Conservation (phyloP, 2,329 filamentous ascomycete species). For the Shiraia sp. region DNA sequence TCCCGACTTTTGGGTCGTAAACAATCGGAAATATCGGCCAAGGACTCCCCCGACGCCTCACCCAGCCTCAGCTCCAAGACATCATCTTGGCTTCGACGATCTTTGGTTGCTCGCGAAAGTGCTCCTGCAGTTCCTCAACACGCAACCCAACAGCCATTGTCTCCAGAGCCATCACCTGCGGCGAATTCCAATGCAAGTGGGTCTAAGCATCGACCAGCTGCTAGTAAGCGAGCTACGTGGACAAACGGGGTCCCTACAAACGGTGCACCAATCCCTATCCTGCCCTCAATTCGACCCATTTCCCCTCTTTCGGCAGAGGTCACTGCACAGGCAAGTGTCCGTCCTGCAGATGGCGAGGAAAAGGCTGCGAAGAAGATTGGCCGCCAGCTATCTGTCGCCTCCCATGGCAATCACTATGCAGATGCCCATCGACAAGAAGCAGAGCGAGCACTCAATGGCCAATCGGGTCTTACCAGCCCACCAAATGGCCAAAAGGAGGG, state of each 20-base stretch:
- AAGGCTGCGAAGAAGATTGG: slow-evolving; percentile 88
- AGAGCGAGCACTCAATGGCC: slow-evolving; percentile 85
- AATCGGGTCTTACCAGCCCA: slow-evolving; percentile 74
- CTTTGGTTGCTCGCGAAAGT: slow-evolving; percentile 78
- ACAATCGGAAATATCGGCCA: slow-evolving; percentile 77
- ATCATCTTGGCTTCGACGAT: slow-evolving; percentile 92
- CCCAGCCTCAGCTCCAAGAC: slow-evolving; percentile 75
- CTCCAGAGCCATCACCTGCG: slow-evolving; percentile 48
- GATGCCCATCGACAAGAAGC: slow-evolving; percentile 89
- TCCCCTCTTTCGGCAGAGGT: slow-evolving; percentile 95
- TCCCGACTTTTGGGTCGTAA: slow-evolving; percentile 86
- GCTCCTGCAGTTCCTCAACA: slow-evolving; percentile 62
- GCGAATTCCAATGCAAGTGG: slow-evolving; percentile 49
- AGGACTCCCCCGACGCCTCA: slow-evolving; percentile 58
- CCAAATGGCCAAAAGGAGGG: slow-evolving; percentile 84
- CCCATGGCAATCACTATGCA: slow-evolving; percentile 88
- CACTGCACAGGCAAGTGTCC: slow-evolving; percentile 80
- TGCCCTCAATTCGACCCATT: slow-evolving; percentile 91
- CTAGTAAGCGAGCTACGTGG: slow-evolving; percentile 90
- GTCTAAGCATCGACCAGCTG: slow-evolving; percentile 59
- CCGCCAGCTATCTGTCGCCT: slow-evolving; percentile 88
- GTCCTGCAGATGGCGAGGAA: slow-evolving; percentile 60
- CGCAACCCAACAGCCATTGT: slow-evolving; percentile 45
- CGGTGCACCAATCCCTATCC: slow-evolving; percentile 88
- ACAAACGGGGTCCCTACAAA: slow-evolving; percentile 75